Evolutionary conservation across 2,329 filamentous ascomycete genomes (phyloP), one percentile per base, ranked within the genome.

Genomic region (Hortaea werneckii): DNA sequence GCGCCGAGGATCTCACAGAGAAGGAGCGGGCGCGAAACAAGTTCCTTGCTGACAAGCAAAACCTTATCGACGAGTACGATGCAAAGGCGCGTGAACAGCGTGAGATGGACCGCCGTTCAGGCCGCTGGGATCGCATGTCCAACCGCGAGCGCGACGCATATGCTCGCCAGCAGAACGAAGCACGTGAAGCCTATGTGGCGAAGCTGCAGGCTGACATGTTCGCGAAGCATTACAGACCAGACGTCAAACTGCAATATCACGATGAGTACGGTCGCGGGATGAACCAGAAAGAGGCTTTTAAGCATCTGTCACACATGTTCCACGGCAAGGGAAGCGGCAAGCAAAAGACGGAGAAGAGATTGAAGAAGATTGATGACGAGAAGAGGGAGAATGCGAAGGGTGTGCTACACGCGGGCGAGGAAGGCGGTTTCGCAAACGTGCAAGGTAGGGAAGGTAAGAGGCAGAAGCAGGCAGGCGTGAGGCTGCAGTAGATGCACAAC

Each of bases 281-380:
- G 74, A 86, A 87, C 65, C 80, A 83, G 65, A 98, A 98, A 70
- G 92, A 96, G 65, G 94, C 92, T 0, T 98, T 98, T 75, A 96
- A 96, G 72, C 84, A 95, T 62, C 76, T 98, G 50, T 92, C 85
- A 57, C 92, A 98, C 70, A 86, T 94, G 67, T 98, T 98, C 78
- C 92, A 98, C 68, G 92, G 92, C 58, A 98, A 98, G 72, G 88
- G 88, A 41, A 94, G 85, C 60, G 92, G 92, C 52, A 96, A 96
- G 74, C 87, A 87, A 69, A 98, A 98, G 80, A 95, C 89, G 30
- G 90, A 96, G 75, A 96, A 98, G 74, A 78, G 83, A 54, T 75
- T 98, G 53, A 95, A 96, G 78, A 95, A 95, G 78, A 87, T 96
- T 61, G 89, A 89, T 49, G 87, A 94, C 57, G 90, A 96, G 75